Evolutionary conservation across 1,139 yeast genomes (phyloP), one percentile per base, ranked within the genome.

Genomic region (Pichia sp.): DNA sequence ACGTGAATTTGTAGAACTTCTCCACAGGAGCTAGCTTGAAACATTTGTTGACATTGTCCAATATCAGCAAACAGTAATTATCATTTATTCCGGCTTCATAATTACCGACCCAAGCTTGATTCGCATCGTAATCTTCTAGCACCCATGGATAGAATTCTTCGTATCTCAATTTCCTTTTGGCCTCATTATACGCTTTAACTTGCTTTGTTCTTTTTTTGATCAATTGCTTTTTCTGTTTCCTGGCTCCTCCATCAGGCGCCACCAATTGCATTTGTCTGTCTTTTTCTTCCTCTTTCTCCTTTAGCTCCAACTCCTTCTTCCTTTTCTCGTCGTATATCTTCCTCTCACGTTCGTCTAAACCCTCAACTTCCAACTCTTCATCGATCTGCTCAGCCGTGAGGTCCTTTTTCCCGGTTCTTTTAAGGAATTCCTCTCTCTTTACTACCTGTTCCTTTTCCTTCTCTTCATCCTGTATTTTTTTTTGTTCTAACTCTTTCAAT

Each of bases 61-160:
- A 85, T 46, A 90, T 90, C 65, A 93, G 80, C 52, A 93, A 74
- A 6, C 90, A 97, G 68, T 89, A 92, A 19, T 90, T 79, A 62
- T 90, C 97, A 8, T 92, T 82, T 60, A 87, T 87, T n/a, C 67
- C 68, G 1, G 98, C 99, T 72, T 93, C 99, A 71, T 89, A 92
- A 63, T 87, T 87, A 41, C 99, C 97, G 26, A 92, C 97, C 86
- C 89, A 93, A 0, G 96, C 95, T 68, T 93, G 92, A 59, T 82
- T 79, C 54, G 96, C 97, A 63, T 90, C 97, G 69, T 88, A 92
- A 72, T 95, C 99, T 72, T 92, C 97, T 77, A 95, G 76, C 19
- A 93, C 96, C 99, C 99, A 93, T 0, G 99, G 99, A 64, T 89
- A 92, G 67, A 86, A 90, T 71, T 93, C 99, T 71, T 93, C 99